These are phyloP conservation scores for Mycena leptocephala DNA, from an alignment of 768 basidiomycete species.

Conservation along the genomic window DNA sequence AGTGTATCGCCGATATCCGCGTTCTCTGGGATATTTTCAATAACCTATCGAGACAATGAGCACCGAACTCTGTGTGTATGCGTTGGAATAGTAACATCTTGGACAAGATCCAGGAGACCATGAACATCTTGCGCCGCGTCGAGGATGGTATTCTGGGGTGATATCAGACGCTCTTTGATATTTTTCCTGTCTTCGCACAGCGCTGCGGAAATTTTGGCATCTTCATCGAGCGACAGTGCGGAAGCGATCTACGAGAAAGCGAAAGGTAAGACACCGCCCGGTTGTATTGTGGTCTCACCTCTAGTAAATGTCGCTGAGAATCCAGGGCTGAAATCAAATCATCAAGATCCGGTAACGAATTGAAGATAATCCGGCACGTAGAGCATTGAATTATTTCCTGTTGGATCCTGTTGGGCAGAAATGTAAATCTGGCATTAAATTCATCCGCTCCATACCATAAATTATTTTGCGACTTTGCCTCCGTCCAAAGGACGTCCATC, in stretches of 20 bases:
- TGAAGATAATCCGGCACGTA: background rate
- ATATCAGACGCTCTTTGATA: background rate
- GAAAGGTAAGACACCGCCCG: background rate
- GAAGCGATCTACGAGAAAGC: background rate
- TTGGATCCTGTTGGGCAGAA: background rate
- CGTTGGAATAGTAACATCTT: slow-evolving; percentile 8
- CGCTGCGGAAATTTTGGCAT: background rate
- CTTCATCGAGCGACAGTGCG: background rate
- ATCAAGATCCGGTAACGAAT: background rate
- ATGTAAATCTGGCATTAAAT: background rate
- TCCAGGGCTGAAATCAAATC: slow-evolving; percentile 6
- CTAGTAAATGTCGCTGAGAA: slow-evolving; percentile 9
- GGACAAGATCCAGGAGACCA: slow-evolving; percentile 18
- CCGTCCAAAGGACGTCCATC: slow-evolving; percentile 14
- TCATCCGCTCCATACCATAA: background rate
- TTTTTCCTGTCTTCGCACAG: slow-evolving; percentile 1
- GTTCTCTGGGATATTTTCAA: background rate
- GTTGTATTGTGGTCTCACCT: background rate
- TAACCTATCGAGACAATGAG: slow-evolving; percentile 3
- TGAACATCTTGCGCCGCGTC: background rate
- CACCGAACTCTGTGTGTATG: background rate
- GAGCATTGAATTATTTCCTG: background rate
- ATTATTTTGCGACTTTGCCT: slow-evolving; percentile 15
- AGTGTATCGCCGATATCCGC: background rate
- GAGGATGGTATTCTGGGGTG: slow-evolving; percentile 8